Evolutionary conservation across 140 eudicot species (phyloP).

Genomic region (Senecio squalidus): DNA sequence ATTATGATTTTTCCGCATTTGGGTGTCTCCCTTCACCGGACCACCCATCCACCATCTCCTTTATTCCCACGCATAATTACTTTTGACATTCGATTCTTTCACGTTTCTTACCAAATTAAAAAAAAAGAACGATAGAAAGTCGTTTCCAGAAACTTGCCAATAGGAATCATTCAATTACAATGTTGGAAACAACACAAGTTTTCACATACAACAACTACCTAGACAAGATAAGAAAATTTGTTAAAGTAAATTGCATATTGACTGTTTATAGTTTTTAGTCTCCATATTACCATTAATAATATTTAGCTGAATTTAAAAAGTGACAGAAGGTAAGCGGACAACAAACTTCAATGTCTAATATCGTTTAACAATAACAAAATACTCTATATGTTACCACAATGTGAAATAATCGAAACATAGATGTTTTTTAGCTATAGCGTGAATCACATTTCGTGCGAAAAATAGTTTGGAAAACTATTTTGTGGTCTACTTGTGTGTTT

Average conservation of each 20-base stretch:
- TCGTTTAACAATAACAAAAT: too few species aligned
- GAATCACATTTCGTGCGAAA: not conserved
- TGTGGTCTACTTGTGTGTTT: not conserved
- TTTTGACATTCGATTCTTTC: slow-evolving; percentile 1
- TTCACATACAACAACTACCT: not conserved
- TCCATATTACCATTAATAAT: too few species aligned
- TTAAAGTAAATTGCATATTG: not conserved
- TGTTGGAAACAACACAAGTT: not conserved
- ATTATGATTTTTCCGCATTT: slow-evolving; percentile 15
- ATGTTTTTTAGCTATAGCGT: not conserved
- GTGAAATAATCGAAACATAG: slow-evolving; percentile 7
- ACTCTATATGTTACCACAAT: slow-evolving; percentile 4
- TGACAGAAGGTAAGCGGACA: too few species aligned
- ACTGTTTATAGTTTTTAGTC: not conserved
- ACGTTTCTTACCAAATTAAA: slow-evolving; percentile 20
- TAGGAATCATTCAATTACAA: not conserved
- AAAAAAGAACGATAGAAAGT: not conserved
- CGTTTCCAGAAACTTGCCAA: not conserved
- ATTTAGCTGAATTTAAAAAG: too few species aligned
- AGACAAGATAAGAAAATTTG: too few species aligned
- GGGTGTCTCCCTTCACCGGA: slow-evolving; percentile 25
- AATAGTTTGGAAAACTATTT: not conserved
- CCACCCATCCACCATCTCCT: slow-evolving; percentile 24
- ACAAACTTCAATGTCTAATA: too few species aligned
- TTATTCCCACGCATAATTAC: not conserved